Percentiles rank a stretch among this genome's conserved stretches.
These are phyloP conservation scores for Xerocomus minutiporus DNA, from an alignment of 1,284 basidiomycete genomes.

Conservation along the genomic window DNA sequence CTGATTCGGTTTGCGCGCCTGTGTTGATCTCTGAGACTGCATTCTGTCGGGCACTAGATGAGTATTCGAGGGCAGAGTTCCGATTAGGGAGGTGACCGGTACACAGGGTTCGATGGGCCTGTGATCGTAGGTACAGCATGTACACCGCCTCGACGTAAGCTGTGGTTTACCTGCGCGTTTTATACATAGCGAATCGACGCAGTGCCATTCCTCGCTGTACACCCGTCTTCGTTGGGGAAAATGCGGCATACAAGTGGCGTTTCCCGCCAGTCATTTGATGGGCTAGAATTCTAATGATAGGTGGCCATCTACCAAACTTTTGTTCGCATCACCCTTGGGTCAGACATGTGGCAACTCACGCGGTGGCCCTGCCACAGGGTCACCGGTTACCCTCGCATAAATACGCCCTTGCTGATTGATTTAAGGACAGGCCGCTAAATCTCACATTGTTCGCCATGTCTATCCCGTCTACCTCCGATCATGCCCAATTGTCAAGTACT, in stretches of 20 bases:
- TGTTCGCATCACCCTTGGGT: too few species aligned
- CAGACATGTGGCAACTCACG: too few species aligned
- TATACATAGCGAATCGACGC: too few species aligned
- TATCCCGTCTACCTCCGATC: slow-evolving; percentile 1
- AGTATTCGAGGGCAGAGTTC: slow-evolving; percentile 66
- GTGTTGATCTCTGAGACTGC: slow-evolving; percentile 45
- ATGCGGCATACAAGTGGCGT: too few species aligned
- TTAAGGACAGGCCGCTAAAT: neutral
- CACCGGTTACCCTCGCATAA: slow-evolving; percentile 11
- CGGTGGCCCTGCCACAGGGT: too few species aligned
- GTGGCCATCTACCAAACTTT: too few species aligned
- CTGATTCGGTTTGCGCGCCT: neutral
- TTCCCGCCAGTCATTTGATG: neutral
- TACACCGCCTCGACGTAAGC: neutral
- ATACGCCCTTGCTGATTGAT: slow-evolving; percentile 7
- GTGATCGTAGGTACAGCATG: neutral
- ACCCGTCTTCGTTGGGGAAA: too few species aligned
- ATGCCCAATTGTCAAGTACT: neutral
- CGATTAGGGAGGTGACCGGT: slow-evolving; percentile 59
- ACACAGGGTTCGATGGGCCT: slow-evolving; percentile 4
- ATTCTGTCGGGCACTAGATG: slow-evolving; percentile 65
- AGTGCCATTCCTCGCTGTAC: too few species aligned
- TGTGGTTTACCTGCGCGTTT: neutral
- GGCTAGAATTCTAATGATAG: too few species aligned
- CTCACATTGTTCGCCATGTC: slow-evolving; percentile 13